These are phyloP conservation scores for Colletotrichum spaethianum DNA, from an alignment of 2,329 filamentous ascomycete species.

Conservation along the genomic window DNA sequence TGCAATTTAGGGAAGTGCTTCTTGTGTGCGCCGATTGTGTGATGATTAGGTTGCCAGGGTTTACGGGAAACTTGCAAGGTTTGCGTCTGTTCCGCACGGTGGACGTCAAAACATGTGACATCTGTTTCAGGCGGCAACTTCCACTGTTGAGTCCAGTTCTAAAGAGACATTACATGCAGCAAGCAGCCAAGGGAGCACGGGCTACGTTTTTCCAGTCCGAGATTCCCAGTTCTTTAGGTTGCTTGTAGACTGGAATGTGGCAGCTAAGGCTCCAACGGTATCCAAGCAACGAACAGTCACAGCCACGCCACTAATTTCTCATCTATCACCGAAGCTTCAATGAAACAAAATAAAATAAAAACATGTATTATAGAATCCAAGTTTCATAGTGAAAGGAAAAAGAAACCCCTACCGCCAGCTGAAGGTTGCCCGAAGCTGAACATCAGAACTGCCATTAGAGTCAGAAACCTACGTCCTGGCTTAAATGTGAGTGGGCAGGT, in stretches of 20 bases:
- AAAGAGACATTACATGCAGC: neutral
- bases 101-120: neutral
- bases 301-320: neutral
- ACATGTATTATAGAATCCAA: no score
- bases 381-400: no score
- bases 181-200: neutral
- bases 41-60: neutral
- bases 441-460: no score
- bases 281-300: neutral
- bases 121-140: neutral
- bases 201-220: conserved; percentile 1
- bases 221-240: no score
- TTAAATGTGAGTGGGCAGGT: no score
- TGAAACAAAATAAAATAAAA: no score
- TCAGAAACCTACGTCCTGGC: no score
- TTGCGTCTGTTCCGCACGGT: neutral
- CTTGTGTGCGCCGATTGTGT: neutral
- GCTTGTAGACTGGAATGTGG: neutral
- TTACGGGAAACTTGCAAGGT: no score
- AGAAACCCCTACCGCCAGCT: no score
- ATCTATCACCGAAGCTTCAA: no score
- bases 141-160: neutral
- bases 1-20: neutral
- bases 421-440: no score
- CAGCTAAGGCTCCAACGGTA: neutral